phyloP scores from a whole-genome alignment of 208 protist species.

The Leishmania aethiopica region DNA sequence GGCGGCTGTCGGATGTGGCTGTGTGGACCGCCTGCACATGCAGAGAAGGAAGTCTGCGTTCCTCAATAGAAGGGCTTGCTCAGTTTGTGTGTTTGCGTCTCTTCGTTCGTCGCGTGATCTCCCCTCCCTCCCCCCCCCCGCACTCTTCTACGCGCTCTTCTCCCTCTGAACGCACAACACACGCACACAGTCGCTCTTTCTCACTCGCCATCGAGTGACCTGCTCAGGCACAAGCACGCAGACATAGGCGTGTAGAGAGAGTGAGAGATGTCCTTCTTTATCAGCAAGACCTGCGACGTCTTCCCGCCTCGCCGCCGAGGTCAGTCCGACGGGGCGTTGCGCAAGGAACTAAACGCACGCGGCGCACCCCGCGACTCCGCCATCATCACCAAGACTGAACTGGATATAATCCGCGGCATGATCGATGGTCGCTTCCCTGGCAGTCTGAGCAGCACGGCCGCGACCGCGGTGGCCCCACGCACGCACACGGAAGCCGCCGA shows the following conservation, averaged over 20 bases:
- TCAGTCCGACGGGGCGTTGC: constrained; percentile 74
- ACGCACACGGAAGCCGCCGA: constrained; percentile 43
- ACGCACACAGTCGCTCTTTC: not conserved
- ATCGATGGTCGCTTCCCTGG: constrained; percentile 50
- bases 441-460: constrained; percentile 5
- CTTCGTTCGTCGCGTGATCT: not conserved
- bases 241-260: not conserved
- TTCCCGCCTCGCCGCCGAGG: constrained; percentile 77
- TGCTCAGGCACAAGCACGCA: not conserved
- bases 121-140: not conserved
- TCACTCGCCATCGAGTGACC: not conserved
- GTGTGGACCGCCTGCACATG: not conserved
- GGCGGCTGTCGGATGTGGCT: not conserved
- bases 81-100: not conserved
- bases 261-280: constrained; percentile 40
- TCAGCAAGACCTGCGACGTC: constrained; percentile 42
- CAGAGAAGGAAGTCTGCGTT: not conserved
- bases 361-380: constrained; percentile 73
- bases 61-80: not conserved
- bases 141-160: not conserved
- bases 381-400: constrained; percentile 84
- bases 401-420: constrained; percentile 77
- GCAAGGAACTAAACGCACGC: constrained; percentile 76
- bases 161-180: not conserved
- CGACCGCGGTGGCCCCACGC: constrained; percentile 8